phyloP scores from a whole-genome alignment of 2,329 filamentous ascomycete genomes.

The Bipolaris gigantea region DNA sequence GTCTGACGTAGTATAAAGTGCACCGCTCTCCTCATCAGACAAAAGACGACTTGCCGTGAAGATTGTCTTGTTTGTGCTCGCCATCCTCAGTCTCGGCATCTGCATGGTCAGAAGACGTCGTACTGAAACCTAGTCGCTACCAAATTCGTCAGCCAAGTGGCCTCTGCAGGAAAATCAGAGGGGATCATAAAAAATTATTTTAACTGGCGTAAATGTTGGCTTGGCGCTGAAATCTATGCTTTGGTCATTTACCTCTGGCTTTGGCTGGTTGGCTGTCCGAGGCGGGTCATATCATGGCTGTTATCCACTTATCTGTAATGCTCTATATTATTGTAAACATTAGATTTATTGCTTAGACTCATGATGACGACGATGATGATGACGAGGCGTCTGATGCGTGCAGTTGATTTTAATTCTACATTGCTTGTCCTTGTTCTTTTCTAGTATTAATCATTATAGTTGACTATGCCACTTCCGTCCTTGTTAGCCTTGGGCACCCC shows the following conservation, averaged over 20 bases:
- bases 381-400: neutral
- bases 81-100: constrained; percentile 20
- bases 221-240: constrained; percentile 7
- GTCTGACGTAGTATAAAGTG: constrained; percentile 37
- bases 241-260: neutral
- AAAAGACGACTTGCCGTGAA: constrained; percentile 29
- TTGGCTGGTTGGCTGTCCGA: neutral
- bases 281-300: neutral
- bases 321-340: neutral
- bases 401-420: neutral
- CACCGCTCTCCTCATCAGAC: constrained; percentile 27
- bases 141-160: constrained; percentile 10
- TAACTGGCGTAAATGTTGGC: neutral
- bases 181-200: neutral
- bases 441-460: constrained; percentile 56
- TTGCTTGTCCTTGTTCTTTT: neutral
- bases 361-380: constrained; percentile 4
- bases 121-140: neutral
- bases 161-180: constrained; percentile 4
- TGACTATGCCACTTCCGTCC: constrained; percentile 58
- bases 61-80: constrained; percentile 24
- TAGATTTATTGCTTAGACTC: constrained; percentile 4
- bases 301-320: constrained; percentile 1
- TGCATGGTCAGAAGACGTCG: constrained; percentile 15
- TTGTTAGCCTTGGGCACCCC: constrained; percentile 57